Conservation (phyloP, 352 stramenopile species). For the Globisporangium solare region DNA sequence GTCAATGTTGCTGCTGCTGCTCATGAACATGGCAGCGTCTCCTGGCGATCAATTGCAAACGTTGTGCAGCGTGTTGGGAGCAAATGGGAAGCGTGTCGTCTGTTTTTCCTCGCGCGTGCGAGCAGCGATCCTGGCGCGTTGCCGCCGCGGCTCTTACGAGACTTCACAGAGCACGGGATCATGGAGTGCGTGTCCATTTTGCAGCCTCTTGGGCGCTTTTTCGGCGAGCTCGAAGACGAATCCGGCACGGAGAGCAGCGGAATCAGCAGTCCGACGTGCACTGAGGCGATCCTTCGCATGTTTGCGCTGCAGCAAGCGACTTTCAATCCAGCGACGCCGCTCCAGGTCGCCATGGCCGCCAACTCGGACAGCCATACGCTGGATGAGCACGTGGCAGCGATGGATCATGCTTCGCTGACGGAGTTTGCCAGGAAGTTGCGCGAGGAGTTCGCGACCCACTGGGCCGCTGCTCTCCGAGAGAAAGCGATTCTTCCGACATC, state of each 20-base stretch:
- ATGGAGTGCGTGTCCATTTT: constrained; percentile 9
- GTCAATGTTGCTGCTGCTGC: not conserved
- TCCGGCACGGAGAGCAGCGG: too few species aligned
- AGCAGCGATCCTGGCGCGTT: not conserved
- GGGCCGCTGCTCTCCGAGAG: constrained; percentile 4
- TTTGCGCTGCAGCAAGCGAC: constrained; percentile 13
- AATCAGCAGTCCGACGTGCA: not conserved
- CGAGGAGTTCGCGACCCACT: constrained; percentile 11
- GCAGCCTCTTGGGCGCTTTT: constrained; percentile 9
- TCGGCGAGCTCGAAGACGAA: constrained; percentile 1
- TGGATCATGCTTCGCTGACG: constrained; percentile 6
- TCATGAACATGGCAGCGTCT: not conserved
- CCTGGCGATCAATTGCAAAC: constrained; percentile 2
- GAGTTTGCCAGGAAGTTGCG: constrained; percentile 7
- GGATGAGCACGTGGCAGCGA: not conserved
- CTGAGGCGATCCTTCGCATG: constrained; percentile 11
- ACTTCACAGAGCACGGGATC: constrained; percentile 12
- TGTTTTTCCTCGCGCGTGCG: constrained; percentile 3
- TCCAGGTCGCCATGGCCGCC: not conserved
- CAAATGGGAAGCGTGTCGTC: constrained; percentile 6
- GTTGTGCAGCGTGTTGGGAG: constrained; percentile 3
- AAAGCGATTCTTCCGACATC: not conserved
- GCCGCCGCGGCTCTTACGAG: not conserved
- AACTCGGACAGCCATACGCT: not conserved
- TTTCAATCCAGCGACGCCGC: constrained; percentile 2